These are phyloP conservation scores for Darksidea phi DNA, from an alignment of 495 filamentous ascomycete species.

Conservation along the genomic window DNA sequence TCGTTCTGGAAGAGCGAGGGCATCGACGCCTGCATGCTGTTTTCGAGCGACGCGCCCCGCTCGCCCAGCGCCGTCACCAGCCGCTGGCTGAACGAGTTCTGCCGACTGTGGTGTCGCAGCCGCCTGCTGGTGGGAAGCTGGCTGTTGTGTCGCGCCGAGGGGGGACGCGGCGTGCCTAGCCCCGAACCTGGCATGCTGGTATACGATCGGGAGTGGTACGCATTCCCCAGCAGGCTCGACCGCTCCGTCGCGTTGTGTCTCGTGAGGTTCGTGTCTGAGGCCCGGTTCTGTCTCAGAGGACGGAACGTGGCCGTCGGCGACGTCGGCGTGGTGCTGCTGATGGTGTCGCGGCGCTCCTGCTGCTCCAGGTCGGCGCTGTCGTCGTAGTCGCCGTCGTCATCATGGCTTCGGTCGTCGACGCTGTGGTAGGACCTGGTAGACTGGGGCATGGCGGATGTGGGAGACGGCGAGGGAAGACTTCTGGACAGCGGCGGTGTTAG, in stretches of 20 bases:
- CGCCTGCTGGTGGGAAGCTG: constrained; percentile 23
- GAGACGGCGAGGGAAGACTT: constrained; percentile 9
- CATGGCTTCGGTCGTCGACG: constrained; percentile 7
- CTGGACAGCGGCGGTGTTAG: constrained; percentile 9
- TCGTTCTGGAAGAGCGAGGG: constrained; percentile 58
- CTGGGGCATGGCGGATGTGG: constrained; percentile 28
- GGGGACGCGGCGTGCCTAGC: constrained; percentile 39
- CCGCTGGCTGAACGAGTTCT: constrained; percentile 40
- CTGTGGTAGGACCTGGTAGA: constrained; percentile 32
- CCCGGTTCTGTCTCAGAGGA: constrained; percentile 3
- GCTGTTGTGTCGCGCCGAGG: constrained; percentile 31
- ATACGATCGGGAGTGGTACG: constrained; percentile 33
- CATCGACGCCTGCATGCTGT: constrained; percentile 37
- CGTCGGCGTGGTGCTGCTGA: constrained; percentile 33
- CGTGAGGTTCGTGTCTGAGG: constrained; percentile 28
- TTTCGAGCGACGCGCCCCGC: constrained; percentile 12
- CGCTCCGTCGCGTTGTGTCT: constrained; percentile 22
- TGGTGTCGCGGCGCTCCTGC: constrained; percentile 29
- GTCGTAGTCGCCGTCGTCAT: constrained; percentile 22
- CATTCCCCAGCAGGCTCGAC: constrained; percentile 31
- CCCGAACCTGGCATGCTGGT: constrained; percentile 35
- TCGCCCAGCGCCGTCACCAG: constrained; percentile 40
- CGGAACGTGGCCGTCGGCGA: constrained; percentile 29
- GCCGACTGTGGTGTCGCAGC: constrained; percentile 37
- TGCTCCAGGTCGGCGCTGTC: constrained; percentile 18